Evolutionary conservation across 139 green algal species (phyloP).

Genomic region (Zygnema circumcarinatum): DNA sequence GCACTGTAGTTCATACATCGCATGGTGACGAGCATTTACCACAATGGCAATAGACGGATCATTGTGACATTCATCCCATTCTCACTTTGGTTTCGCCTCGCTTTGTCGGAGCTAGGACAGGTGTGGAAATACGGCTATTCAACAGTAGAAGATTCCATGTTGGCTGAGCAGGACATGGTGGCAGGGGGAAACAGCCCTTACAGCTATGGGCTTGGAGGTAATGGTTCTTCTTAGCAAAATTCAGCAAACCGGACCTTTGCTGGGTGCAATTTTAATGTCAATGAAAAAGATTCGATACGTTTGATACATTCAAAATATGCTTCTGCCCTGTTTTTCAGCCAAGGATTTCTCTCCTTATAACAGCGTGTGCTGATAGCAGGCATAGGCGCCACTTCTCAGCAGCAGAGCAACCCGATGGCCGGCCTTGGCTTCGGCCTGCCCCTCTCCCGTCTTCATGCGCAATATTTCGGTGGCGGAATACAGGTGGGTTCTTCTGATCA

Average conservation of each 20-base stretch:
- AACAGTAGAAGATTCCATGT: conserved; percentile 22
- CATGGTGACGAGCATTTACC: too few species aligned
- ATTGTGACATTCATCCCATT: too few species aligned
- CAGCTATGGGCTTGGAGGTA: conserved; percentile 24
- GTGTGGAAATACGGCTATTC: conserved; percentile 55
- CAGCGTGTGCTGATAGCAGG: too few species aligned
- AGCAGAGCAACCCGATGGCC: conserved; percentile 63
- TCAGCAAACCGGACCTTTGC: neutral
- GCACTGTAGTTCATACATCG: too few species aligned
- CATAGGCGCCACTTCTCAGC: neutral
- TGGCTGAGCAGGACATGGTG: neutral
- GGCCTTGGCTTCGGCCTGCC: conserved; percentile 90
- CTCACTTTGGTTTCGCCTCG: too few species aligned
- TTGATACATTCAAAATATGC: too few species aligned
- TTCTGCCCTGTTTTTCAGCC: too few species aligned
- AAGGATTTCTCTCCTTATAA: too few species aligned
- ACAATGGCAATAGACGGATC: too few species aligned
- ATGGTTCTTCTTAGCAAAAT: neutral
- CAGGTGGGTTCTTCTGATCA: conserved; percentile 3
- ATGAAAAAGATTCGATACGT: neutral
- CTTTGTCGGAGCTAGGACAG: too few species aligned
- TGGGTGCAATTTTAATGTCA: neutral
- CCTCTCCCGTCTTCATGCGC: conserved; percentile 83
- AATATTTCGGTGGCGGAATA: conserved; percentile 51
- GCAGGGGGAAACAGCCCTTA: neutral